Conservation (phyloP, 306 rosid genomes). For the Castanopsis chinensis region DNA sequence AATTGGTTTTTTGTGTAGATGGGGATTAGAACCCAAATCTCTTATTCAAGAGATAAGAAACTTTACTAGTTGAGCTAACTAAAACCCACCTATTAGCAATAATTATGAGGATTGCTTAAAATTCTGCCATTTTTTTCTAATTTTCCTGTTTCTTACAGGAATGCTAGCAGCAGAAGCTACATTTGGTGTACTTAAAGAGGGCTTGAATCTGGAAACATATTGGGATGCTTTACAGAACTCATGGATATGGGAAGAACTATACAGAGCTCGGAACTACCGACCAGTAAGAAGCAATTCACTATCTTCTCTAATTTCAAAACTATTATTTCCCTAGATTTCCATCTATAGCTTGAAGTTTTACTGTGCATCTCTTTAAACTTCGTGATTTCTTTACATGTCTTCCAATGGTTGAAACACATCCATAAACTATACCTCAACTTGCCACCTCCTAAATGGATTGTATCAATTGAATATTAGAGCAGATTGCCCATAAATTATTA, state of each 20-base stretch:
- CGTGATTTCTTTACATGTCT: neutral
- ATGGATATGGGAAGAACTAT: conserved; percentile 96
- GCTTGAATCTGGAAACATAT: conserved; percentile 61
- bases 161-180: conserved; percentile 95
- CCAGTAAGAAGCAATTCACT: conserved; percentile 56
- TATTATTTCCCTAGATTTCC: conserved; percentile 6
- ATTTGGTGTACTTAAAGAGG: conserved; percentile 56
- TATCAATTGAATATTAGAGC: conserved; percentile 2
- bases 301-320: conserved; percentile 6
- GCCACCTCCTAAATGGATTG: neutral
- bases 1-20: too few relatives aligned
- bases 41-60: too few relatives aligned
- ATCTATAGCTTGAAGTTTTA: neutral
- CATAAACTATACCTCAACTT: neutral
- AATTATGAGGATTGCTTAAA: conserved; percentile 6
- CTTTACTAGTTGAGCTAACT: too few relatives aligned
- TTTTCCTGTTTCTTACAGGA: conserved; percentile 45
- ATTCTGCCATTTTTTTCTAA: neutral
- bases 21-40: accelerated
- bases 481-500: neutral
- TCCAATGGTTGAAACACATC: neutral
- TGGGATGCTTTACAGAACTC: conserved; percentile 78
- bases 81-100: neutral
- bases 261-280: conserved; percentile 68
- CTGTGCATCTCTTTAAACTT: neutral